phyloP scores from a whole-genome alignment of 331 rosid species.

The Saraca asoca region DNA sequence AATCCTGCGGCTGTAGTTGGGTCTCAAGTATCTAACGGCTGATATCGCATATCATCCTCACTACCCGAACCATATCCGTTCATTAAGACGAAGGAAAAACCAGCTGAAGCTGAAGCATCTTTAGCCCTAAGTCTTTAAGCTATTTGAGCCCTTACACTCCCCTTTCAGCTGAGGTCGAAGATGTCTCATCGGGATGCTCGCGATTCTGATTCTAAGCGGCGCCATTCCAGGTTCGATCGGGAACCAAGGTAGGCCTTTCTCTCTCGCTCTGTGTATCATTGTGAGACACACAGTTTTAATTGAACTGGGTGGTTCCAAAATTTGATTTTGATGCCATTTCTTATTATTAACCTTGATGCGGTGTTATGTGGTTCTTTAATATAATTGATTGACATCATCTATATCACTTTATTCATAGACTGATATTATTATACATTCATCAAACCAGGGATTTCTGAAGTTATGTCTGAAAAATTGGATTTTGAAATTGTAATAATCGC shows the following conservation, averaged over 20 bases:
- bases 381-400: too few species aligned
- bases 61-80: too few species aligned
- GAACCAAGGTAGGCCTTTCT: conserved; percentile 60
- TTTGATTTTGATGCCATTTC: too few species aligned
- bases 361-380: too few species aligned
- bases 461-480: too few species aligned
- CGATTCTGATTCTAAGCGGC: conserved; percentile 71
- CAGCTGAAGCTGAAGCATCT: neutral
- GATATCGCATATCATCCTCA: too few species aligned
- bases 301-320: neutral
- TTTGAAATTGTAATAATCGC: too few species aligned
- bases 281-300: neutral
- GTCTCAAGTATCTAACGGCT: neutral
- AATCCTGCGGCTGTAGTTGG: neutral
- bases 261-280: neutral
- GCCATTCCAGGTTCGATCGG: conserved; percentile 73
- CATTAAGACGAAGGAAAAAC: too few species aligned
- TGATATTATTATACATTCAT: too few species aligned
- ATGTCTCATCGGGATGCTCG: conserved; percentile 75
- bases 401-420: too few species aligned
- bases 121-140: neutral
- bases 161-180: neutral
- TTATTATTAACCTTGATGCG: too few species aligned
- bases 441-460: too few species aligned
- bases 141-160: neutral